Conservation (phyloP, 2,329 filamentous ascomycete genomes). For the Sordariomycetes sp. region DNA sequence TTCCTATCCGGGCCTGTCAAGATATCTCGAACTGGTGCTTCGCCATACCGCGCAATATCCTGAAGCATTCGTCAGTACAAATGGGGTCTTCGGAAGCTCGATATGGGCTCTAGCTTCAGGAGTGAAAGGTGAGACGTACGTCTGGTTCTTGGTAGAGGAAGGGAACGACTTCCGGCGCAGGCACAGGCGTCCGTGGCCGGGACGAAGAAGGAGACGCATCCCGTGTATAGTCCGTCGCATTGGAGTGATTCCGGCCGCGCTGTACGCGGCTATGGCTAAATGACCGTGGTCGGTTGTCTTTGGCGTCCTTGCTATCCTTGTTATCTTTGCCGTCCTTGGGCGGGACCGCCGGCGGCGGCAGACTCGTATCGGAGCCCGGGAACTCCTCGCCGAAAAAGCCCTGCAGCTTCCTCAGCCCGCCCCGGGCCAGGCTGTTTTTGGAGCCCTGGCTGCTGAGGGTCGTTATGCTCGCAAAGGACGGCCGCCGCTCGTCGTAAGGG, state of each 20-base stretch:
- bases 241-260: slow-evolving; percentile 72
- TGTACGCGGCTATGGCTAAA: slow-evolving; percentile 44
- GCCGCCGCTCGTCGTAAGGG: slow-evolving; percentile 53
- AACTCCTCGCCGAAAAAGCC: slow-evolving; percentile 91
- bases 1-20: slow-evolving; percentile 58
- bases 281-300: slow-evolving; percentile 47
- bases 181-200: slow-evolving; percentile 71
- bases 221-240: slow-evolving; percentile 56
- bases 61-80: slow-evolving; percentile 14
- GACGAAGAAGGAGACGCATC: slow-evolving; percentile 65
- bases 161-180: slow-evolving; percentile 89
- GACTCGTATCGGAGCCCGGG: slow-evolving; percentile 54
- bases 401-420: slow-evolving; percentile 71
- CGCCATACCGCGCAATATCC: slow-evolving; percentile 66
- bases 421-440: slow-evolving; percentile 54
- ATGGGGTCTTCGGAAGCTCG: neutral
- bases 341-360: slow-evolving; percentile 32
- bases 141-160: slow-evolving; percentile 86
- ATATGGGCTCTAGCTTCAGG: slow-evolving; percentile 4
- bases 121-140: slow-evolving; percentile 32
- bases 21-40: slow-evolving; percentile 61
- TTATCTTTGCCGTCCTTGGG: slow-evolving; percentile 35
- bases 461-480: slow-evolving; percentile 78
- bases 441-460: slow-evolving; percentile 79
- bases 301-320: neutral